Base-by-base conservation (phyloP, 2,329 filamentous ascomycete species). In the Bipolaris sorokiniana region DNA sequence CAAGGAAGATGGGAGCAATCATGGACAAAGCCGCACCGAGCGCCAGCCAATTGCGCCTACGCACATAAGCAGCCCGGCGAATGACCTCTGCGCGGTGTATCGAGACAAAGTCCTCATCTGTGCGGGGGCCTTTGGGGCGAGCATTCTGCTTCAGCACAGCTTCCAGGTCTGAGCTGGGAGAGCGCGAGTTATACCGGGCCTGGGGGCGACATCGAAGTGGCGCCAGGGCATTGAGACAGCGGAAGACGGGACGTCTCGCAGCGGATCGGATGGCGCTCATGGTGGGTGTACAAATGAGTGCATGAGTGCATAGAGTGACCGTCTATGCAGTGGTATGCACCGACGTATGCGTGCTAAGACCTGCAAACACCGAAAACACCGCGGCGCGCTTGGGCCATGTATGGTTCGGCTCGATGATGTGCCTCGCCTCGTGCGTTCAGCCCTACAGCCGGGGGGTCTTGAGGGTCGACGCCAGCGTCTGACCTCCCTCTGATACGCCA, bases 1-100 rank as follows among this genome's bases (percentile, higher is more conserved):
- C 66, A 7, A 77, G 59, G 53, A 77, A 57, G 15, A 77, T 71
- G 40, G 75, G 74, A 7, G 70, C 68, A 23, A 74, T 69, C 72
- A 77, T 77, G 26, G 71, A 76, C 11, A 76, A 48, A 0, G 68
- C 70, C 13, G 71, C 72, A 28, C 75, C 76, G 3, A 75, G 57
- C 3, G 68, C 68, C 1, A 75, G 69, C 67, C 71, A 74, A 37
- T 76, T 77, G 28, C 70, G 59, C 53, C 65, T 59, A 42, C 64
- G 62, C 13, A 66, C 62, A n/a, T 64, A 55, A 7, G 68, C 56
- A 13, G 70, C 70, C 1, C 71, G 66, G n/a, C 69, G 68, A 5
- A 72, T 54, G 1, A 66, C 67, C 37, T 77, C 67, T 6, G 65
- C 67, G 46, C 75, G 74, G 56, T 77, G 74, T 5, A 75, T 47